Conservation (phyloP, 805 yeast species). For the Kuraishia piskuri region DNA sequence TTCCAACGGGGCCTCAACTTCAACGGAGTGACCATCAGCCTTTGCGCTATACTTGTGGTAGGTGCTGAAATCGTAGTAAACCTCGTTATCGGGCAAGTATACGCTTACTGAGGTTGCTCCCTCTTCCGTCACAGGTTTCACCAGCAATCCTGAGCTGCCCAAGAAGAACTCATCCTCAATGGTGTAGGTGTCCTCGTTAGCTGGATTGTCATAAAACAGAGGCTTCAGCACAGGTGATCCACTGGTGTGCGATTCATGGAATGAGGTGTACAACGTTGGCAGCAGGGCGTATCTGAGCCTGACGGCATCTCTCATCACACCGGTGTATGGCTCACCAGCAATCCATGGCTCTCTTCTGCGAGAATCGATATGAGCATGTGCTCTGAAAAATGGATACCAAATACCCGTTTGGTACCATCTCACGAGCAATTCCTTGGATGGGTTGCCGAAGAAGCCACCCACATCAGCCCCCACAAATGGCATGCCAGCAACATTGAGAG, state of each 20-base stretch:
- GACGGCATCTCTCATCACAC: constrained; percentile 61
- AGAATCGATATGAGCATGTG: constrained; percentile 93
- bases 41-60: constrained; percentile 16
- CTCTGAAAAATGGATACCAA: constrained; percentile 95
- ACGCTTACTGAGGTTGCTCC: constrained; percentile 31
- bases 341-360: constrained; percentile 91
- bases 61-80: constrained; percentile 47
- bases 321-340: constrained; percentile 64
- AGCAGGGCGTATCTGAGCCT: constrained; percentile 65
- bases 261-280: constrained; percentile 75
- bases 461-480: constrained; percentile 96
- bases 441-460: constrained; percentile 94
- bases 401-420: constrained; percentile 97
- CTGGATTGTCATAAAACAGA: constrained; percentile 47
- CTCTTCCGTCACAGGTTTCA: constrained; percentile 70
- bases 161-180: constrained; percentile 81
- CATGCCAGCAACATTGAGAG: constrained; percentile 74
- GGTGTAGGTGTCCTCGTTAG: constrained; percentile 35
- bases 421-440: constrained; percentile 66
- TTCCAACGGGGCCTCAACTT: constrained; percentile 36
- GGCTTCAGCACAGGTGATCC: constrained; percentile 74
- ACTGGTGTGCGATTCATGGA: constrained; percentile 47
- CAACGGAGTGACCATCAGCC: constrained; percentile 29
- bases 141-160: constrained; percentile 62
- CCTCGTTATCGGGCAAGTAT: constrained; percentile 45